phyloP scores from a whole-genome alignment of 169 alveolate species.

The Plasmodium chabaudi region DNA sequence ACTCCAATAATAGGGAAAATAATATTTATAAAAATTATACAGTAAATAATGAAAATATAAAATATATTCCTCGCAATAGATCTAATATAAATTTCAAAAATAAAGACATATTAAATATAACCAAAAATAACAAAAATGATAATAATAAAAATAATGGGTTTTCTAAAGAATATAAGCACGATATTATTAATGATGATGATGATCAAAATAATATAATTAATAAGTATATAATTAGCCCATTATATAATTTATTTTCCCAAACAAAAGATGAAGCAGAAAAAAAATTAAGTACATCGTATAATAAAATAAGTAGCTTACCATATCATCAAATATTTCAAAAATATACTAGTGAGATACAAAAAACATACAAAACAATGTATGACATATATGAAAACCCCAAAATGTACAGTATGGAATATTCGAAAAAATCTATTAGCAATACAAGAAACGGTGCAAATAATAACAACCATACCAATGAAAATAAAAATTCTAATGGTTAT shows the following conservation, averaged over 20 bases:
- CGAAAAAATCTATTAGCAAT: too few relatives aligned
- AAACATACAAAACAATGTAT: conserved; percentile 51
- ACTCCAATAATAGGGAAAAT: not conserved
- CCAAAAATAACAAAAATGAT: not conserved
- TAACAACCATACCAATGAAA: too few relatives aligned
- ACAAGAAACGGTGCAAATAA: too few relatives aligned
- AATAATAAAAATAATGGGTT: not conserved
- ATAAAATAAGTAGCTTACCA: not conserved
- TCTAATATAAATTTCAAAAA: too few relatives aligned
- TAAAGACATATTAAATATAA: not conserved
- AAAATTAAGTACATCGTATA: not conserved
- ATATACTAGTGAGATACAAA: conserved; percentile 50
- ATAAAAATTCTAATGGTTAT: too few relatives aligned
- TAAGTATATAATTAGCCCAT: conserved; percentile 45
- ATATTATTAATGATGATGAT: not conserved
- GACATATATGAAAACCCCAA: conserved; percentile 37
- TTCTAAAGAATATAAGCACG: not conserved
- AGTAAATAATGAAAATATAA: not conserved
- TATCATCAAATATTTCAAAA: not conserved
- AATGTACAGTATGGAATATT: not conserved
- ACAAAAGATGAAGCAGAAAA: conserved; percentile 14
- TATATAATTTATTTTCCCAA: conserved; percentile 43
- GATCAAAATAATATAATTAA: conserved; percentile 32
- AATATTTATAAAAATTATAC: not conserved
- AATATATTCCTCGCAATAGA: not conserved